phyloP scores from a whole-genome alignment of 768 basidiomycete species.

The Suillus tomentosus region DNA sequence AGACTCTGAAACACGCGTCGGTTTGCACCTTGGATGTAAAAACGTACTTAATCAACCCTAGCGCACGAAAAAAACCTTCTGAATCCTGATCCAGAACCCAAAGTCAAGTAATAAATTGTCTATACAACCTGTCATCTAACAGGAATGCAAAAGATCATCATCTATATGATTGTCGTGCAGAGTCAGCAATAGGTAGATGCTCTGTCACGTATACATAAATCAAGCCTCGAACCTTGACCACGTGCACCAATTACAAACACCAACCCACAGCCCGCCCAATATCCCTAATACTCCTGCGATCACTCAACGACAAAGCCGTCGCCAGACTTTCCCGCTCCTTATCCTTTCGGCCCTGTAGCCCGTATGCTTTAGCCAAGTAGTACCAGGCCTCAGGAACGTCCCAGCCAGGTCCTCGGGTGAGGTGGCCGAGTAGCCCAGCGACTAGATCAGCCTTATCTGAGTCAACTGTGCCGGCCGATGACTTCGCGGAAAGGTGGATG shows the following conservation, averaged over 20 bases:
- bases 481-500: conserved; percentile 54
- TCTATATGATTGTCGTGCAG: background rate
- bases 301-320: conserved; percentile 65
- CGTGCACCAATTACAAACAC: conserved; percentile 48
- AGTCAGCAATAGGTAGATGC: background rate
- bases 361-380: conserved; percentile 80
- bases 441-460: conserved; percentile 73
- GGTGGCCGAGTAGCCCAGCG: conserved; percentile 73
- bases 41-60: background rate
- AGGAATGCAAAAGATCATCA: background rate
- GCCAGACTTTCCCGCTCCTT: conserved; percentile 74
- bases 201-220: background rate
- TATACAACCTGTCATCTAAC: background rate
- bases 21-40: background rate
- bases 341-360: conserved; percentile 69
- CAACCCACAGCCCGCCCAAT: conserved; percentile 64
- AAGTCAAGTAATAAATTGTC: background rate
- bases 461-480: conserved; percentile 20
- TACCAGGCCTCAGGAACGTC: conserved; percentile 96
- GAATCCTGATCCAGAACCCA: background rate
- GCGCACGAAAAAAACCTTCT: background rate
- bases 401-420: conserved; percentile 84
- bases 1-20: background rate
- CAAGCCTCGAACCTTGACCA: background rate
- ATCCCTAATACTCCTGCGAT: conserved; percentile 65